Percentiles rank a stretch among this genome's conserved stretches.
Evolutionary conservation across 495 filamentous ascomycete species (phyloP).

Genomic region (Talaromyces thailandensis): DNA sequence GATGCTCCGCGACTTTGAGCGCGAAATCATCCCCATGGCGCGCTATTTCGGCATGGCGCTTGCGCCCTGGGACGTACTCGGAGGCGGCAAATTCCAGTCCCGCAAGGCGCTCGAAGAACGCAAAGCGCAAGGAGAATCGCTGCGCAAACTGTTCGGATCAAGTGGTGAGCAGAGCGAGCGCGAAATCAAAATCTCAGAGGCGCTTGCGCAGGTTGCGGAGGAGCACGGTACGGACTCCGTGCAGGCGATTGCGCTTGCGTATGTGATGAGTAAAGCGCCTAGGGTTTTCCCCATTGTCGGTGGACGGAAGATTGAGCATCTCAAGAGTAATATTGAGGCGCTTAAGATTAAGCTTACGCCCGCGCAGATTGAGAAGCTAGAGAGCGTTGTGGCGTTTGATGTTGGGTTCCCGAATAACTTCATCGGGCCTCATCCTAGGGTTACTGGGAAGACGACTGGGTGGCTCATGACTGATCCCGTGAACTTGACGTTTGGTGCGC

Average conservation of each 20-base stretch:
- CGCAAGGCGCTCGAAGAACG: slow-evolving; percentile 20
- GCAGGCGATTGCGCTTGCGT: slow-evolving; percentile 59
- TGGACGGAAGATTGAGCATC: slow-evolving; percentile 53
- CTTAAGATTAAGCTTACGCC: slow-evolving; percentile 43
- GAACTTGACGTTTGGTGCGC: neutral
- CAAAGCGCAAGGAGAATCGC: slow-evolving; percentile 20
- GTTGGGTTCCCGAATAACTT: slow-evolving; percentile 44
- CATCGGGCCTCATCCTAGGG: slow-evolving; percentile 26
- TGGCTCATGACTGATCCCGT: slow-evolving; percentile 19
- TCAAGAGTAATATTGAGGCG: slow-evolving; percentile 54
- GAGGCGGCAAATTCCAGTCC: slow-evolving; percentile 44
- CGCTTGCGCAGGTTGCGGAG: slow-evolving; percentile 41
- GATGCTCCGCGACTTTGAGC: slow-evolving; percentile 42
- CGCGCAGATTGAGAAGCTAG: slow-evolving; percentile 50
- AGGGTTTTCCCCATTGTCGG: slow-evolving; percentile 74
- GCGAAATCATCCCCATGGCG: slow-evolving; percentile 50
- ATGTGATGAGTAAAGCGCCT: slow-evolving; percentile 63
- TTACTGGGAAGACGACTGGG: slow-evolving; percentile 16
- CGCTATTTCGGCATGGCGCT: slow-evolving; percentile 48
- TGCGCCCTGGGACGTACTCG: slow-evolving; percentile 47
- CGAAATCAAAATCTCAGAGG: slow-evolving; percentile 32
- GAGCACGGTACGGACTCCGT: slow-evolving; percentile 36
- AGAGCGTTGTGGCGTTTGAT: slow-evolving; percentile 39
- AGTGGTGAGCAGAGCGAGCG: slow-evolving; percentile 22
- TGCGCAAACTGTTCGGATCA: slow-evolving; percentile 13